Conservation (phyloP, 768 basidiomycete species). For the Macrolepiota albuminosa region DNA sequence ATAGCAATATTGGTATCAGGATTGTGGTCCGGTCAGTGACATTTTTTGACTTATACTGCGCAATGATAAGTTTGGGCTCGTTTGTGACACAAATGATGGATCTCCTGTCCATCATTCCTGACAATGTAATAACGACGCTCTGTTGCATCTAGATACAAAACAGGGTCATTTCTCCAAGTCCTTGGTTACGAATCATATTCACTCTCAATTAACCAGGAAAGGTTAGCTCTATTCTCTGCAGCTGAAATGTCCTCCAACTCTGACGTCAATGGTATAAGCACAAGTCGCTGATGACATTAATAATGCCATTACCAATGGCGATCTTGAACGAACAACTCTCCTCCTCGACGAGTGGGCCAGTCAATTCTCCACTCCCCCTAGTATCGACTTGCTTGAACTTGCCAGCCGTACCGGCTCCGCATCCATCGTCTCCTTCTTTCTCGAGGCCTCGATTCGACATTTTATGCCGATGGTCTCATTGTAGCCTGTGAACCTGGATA, state of each 20-base stretch:
- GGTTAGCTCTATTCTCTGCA: background rate
- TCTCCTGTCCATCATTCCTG: too few species aligned
- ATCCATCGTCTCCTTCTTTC: slow-evolving; percentile 6
- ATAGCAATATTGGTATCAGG: too few species aligned
- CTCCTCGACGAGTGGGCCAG: slow-evolving; percentile 1
- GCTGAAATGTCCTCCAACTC: background rate
- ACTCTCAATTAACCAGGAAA: slow-evolving; percentile 1
- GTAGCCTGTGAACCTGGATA: background rate
- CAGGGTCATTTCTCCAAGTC: background rate
- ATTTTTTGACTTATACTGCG: too few species aligned
- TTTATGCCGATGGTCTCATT: background rate
- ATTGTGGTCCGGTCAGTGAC: too few species aligned
- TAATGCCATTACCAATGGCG: background rate
- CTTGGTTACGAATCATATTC: background rate
- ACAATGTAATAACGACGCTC: too few species aligned
- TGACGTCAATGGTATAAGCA: background rate
- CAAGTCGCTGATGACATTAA: background rate
- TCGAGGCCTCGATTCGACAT: background rate
- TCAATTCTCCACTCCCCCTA: background rate
- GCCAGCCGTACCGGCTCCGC: background rate
- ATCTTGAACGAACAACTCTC: background rate
- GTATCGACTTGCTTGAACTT: background rate
- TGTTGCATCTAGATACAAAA: too few species aligned
- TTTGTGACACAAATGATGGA: too few species aligned
- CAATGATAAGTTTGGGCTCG: too few species aligned